Evolutionary conservation across 768 basidiomycete genomes (phyloP).

Genomic region (Pulveroboletus ravenelii): DNA sequence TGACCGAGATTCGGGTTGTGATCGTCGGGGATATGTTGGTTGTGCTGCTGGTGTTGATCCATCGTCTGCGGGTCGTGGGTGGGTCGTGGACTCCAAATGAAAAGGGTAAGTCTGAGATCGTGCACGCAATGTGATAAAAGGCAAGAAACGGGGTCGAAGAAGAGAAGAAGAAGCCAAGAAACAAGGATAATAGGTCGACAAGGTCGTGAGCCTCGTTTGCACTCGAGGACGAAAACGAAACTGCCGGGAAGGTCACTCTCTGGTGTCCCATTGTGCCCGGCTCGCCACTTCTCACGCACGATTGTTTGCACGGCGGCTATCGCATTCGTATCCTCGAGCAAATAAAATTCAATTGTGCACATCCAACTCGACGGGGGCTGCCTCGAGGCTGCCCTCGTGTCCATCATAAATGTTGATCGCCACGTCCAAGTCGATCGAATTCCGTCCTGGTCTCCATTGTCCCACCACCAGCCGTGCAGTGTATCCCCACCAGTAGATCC

Average conservation of each 20-base stretch:
- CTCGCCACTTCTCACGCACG: slow-evolving; percentile 20
- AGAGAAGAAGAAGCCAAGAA: slow-evolving; percentile 33
- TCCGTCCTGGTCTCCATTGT: background rate
- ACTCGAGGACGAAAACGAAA: slow-evolving; percentile 25
- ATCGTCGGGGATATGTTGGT: slow-evolving; percentile 47
- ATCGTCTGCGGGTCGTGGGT: slow-evolving; percentile 38
- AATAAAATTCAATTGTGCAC: background rate
- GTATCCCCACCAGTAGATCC: background rate
- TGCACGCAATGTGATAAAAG: slow-evolving; percentile 33
- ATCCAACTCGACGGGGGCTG: background rate
- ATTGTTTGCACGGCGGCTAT: slow-evolving; percentile 4
- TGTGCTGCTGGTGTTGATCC: slow-evolving; percentile 39
- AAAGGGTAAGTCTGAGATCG: slow-evolving; percentile 32
- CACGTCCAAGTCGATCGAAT: slow-evolving; percentile 2
- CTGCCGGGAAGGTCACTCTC: slow-evolving; percentile 3
- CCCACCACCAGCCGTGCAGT: background rate
- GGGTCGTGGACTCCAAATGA: slow-evolving; percentile 33
- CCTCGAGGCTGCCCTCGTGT: slow-evolving; percentile 25
- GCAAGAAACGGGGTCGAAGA: slow-evolving; percentile 33
- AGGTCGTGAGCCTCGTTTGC: slow-evolving; percentile 27
- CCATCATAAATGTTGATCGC: slow-evolving; percentile 14
- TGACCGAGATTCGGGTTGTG: slow-evolving; percentile 39
- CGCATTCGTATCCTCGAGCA: background rate
- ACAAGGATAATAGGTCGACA: slow-evolving; percentile 25
- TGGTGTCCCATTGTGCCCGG: slow-evolving; percentile 9